phyloP scores from a whole-genome alignment of 257 asterid genomes.

The Schizonepeta tenuifolia region DNA sequence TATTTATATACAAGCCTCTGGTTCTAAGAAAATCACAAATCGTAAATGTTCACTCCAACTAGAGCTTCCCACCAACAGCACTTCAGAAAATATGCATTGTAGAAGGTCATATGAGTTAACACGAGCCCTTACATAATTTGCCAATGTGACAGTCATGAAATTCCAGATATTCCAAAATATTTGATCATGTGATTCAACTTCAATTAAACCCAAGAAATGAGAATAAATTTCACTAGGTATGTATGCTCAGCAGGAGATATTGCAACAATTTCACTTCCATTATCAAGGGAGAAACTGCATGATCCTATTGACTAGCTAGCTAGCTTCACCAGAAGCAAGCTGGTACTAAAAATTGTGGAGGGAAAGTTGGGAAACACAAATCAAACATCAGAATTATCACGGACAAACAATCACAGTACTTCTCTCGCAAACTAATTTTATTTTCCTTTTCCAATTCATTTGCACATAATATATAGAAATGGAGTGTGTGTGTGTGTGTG shows the following conservation, averaged over 20 bases:
- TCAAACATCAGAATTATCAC: neutral
- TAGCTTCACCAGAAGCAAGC: neutral
- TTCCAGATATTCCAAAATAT: constrained; percentile 2
- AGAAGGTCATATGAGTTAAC: neutral
- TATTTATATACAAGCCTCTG: neutral
- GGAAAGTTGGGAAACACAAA: neutral
- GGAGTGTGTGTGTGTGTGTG: too few relatives aligned
- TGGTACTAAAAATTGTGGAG: neutral
- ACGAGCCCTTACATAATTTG: neutral
- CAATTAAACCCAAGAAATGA: neutral
- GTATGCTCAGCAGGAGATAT: neutral
- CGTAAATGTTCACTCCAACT: neutral
- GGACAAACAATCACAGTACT: constrained; percentile 12
- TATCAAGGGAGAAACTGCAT: too few relatives aligned
- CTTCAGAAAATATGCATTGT: neutral
- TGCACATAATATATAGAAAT: neutral
- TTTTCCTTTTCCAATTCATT: neutral
- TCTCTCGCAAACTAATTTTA: neutral
- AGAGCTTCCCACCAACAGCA: neutral
- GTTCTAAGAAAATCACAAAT: neutral
- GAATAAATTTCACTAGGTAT: constrained; percentile 3
- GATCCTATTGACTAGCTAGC: neutral
- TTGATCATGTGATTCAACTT: neutral
- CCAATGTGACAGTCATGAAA: neutral
- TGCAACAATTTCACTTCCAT: neutral